Percentiles rank a stretch among this genome's conserved stretches.
Evolutionary conservation across 2,329 filamentous ascomycete genomes (phyloP).

Genomic region (Talaromyces sp.): DNA sequence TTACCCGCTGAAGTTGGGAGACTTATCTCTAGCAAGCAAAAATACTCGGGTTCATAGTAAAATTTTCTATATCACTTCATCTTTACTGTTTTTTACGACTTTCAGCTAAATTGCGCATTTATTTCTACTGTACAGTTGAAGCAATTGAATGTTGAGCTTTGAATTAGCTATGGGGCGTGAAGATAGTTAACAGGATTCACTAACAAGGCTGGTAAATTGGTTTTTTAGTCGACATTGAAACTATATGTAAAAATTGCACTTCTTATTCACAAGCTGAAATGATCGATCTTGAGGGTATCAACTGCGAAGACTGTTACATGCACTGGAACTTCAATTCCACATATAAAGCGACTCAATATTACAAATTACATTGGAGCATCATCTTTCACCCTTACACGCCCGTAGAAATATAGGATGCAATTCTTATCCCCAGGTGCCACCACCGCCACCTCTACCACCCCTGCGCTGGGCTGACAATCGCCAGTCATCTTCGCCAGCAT

Average conservation of each 20-base stretch:
- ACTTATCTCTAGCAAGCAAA: too few species aligned
- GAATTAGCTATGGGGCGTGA: too few species aligned
- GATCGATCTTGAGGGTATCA: not conserved
- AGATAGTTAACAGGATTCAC: too few species aligned
- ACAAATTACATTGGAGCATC: not conserved
- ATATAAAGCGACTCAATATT: not conserved
- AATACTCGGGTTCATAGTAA: too few species aligned
- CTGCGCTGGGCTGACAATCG: not conserved
- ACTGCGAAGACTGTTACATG: not conserved
- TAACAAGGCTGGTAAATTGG: too few species aligned
- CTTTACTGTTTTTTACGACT: too few species aligned
- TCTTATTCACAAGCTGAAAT: not conserved
- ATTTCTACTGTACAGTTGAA: too few species aligned
- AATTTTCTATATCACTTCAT: too few species aligned
- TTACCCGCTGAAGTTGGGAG: too few species aligned
- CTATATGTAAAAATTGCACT: not conserved
- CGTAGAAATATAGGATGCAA: not conserved
- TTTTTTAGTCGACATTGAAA: not conserved
- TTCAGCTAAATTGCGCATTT: too few species aligned
- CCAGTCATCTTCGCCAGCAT: not conserved
- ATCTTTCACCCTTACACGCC: not conserved
- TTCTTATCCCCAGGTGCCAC: not conserved
- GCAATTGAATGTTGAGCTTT: too few species aligned
- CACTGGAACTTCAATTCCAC: not conserved
- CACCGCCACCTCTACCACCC: not conserved